phyloP scores from a whole-genome alignment of 1,284 basidiomycete genomes.

The Naganishia liquefaciens region DNA sequence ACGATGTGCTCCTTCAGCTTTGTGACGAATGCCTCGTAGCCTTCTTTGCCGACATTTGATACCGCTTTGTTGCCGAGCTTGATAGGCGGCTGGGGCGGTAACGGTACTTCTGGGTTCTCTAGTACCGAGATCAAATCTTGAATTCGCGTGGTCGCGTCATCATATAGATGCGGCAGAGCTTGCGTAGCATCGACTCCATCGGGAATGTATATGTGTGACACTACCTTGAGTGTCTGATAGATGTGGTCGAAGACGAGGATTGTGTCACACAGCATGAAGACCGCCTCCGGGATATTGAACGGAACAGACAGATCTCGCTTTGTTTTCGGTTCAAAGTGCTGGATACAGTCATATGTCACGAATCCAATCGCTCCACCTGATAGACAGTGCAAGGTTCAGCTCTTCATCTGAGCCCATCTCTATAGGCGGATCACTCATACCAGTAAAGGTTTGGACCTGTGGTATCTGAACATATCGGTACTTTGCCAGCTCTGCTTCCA shows the following conservation, averaged over 20 bases:
- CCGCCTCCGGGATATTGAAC: conserved; percentile 84
- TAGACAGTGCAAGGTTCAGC: not conserved
- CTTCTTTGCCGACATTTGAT: conserved; percentile 90
- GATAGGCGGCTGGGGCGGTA: conserved; percentile 59
- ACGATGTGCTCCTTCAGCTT: conserved; percentile 90
- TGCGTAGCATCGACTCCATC: conserved; percentile 48
- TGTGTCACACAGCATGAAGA: conserved; percentile 96
- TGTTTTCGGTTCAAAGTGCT: conserved; percentile 95
- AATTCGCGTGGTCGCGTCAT: conserved; percentile 76
- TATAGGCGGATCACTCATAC: conserved; percentile 40
- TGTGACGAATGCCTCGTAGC: conserved; percentile 91
- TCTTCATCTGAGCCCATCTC: not conserved
- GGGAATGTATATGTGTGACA: conserved; percentile 90
- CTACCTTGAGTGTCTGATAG: conserved; percentile 89
- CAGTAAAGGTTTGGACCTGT: conserved; percentile 88
- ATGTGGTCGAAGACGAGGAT: conserved; percentile 97
- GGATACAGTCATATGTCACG: conserved; percentile 93
- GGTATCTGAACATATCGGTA: conserved; percentile 91
- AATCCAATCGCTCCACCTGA: conserved; percentile 94
- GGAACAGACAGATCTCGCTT: conserved; percentile 66
- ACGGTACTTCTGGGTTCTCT: conserved; percentile 61
- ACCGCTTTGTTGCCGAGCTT: conserved; percentile 64
- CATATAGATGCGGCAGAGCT: conserved; percentile 76
- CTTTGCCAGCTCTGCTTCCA: conserved; percentile 82
- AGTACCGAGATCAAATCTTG: conserved; percentile 70